phyloP scores from a whole-genome alignment of 768 basidiomycete species.

The Gloeostereum incarnatum region DNA sequence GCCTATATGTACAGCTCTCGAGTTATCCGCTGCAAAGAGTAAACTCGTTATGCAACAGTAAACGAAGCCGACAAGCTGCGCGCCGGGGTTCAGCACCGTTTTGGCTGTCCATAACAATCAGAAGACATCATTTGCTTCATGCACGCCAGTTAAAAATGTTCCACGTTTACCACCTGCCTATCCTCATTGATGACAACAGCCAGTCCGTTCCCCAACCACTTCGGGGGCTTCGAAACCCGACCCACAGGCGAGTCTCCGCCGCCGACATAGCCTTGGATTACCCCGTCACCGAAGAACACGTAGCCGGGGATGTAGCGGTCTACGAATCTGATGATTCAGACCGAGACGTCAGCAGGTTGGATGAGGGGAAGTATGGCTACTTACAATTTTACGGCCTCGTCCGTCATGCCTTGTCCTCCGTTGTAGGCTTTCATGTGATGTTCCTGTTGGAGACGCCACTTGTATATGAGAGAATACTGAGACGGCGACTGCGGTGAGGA shows the following conservation, averaged over 20 bases:
- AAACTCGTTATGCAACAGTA: too few species aligned
- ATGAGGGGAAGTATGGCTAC: slow-evolving; percentile 10
- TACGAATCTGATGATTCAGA: slow-evolving; percentile 50
- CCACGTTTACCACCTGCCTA: slow-evolving; percentile 34
- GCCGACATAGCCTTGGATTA: slow-evolving; percentile 17
- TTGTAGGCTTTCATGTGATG: slow-evolving; percentile 79
- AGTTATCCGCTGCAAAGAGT: too few species aligned
- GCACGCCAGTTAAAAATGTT: slow-evolving; percentile 25
- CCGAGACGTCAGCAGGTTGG: slow-evolving; percentile 2
- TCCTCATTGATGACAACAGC: slow-evolving; percentile 44
- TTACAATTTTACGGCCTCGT: slow-evolving; percentile 60
- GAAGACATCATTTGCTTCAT: neutral
- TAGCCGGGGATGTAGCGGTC: slow-evolving; percentile 94
- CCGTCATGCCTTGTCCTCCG: slow-evolving; percentile 85
- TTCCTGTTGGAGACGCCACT: slow-evolving; percentile 88
- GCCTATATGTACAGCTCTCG: too few species aligned
- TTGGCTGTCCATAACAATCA: too few species aligned
- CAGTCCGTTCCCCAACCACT: slow-evolving; percentile 43
- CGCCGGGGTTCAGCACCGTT: too few species aligned
- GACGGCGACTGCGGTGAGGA: slow-evolving; percentile 17
- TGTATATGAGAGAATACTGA: slow-evolving; percentile 55
- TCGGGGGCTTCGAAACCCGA: slow-evolving; percentile 8
- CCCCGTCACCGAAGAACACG: slow-evolving; percentile 69
- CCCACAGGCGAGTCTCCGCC: neutral
- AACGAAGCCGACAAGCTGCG: too few species aligned